Evolutionary conservation across 495 filamentous ascomycete species (phyloP).

Genomic region (Penicillium longicatenatum): DNA sequence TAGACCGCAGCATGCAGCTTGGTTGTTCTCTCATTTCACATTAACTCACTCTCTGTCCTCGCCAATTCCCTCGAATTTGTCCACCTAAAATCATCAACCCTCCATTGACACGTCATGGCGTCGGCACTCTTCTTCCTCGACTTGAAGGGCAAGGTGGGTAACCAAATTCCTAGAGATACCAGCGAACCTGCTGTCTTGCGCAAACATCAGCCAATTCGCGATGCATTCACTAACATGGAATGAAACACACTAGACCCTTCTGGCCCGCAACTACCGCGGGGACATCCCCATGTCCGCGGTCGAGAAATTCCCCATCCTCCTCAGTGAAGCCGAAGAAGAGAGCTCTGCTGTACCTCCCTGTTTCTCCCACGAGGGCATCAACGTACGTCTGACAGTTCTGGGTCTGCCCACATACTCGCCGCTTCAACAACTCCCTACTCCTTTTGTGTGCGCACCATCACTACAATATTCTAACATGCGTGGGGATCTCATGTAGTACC

Average conservation of each 20-base stretch:
- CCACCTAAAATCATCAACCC: slow-evolving; percentile 11
- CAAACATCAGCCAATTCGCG: background rate
- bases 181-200: background rate
- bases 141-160: slow-evolving; percentile 94
- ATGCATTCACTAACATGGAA: background rate
- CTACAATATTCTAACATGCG: slow-evolving; percentile 14
- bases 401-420: background rate
- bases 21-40: slow-evolving; percentile 9
- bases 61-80: slow-evolving; percentile 7
- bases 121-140: slow-evolving; percentile 99
- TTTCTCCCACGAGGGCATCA: slow-evolving; percentile 98
- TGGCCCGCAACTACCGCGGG: slow-evolving; percentile 97
- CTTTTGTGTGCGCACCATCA: slow-evolving; percentile 20
- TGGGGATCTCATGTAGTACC: slow-evolving; percentile 63
- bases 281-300: slow-evolving; percentile 99
- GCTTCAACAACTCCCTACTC: slow-evolving; percentile 15
- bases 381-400: slow-evolving; percentile 58
- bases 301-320: slow-evolving; percentile 95
- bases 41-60: slow-evolving; percentile 9
- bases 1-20: slow-evolving; percentile 20
- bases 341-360: slow-evolving; percentile 96
- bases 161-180: background rate
- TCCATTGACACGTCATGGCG: slow-evolving; percentile 67
- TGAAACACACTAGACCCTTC: slow-evolving; percentile 71
- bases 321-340: slow-evolving; percentile 99